These are phyloP conservation scores for Diplotaxis tenuifolia DNA, from an alignment of 345 rosid species.

Conservation along the genomic window DNA sequence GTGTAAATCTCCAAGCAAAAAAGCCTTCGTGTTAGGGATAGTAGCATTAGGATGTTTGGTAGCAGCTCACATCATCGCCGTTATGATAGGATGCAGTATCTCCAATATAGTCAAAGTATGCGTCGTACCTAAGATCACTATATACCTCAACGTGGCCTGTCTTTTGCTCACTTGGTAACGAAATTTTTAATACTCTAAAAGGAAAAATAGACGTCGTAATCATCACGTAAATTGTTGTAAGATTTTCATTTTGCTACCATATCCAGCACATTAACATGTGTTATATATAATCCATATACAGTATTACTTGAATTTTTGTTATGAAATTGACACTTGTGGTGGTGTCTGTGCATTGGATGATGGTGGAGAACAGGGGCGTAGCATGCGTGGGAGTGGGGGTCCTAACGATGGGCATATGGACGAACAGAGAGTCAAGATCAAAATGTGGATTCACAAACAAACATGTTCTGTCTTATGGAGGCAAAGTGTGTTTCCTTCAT, in stretches of 20 bases:
- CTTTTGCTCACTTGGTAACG: constrained; percentile 15
- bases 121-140: background rate
- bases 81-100: constrained; percentile 15
- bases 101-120: background rate
- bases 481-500: constrained; percentile 25
- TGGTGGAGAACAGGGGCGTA: constrained; percentile 6
- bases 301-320: background rate
- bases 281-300: background rate
- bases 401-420: constrained; percentile 23
- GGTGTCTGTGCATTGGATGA: background rate
- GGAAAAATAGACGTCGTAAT: background rate
- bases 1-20: constrained; percentile 32
- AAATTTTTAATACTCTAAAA: background rate
- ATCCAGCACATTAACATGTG: background rate
- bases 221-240: background rate
- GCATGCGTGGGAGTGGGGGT: background rate
- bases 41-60: constrained; percentile 13
- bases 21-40: constrained; percentile 21
- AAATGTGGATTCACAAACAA: constrained; percentile 18
- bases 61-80: constrained; percentile 15
- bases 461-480: background rate
- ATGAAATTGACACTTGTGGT: background rate
- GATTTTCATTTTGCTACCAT: background rate
- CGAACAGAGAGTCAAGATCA: constrained; percentile 28
- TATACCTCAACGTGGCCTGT: background rate